Conservation (phyloP, 805 yeast genomes). For the Lachancea lanzarotensis region DNA sequence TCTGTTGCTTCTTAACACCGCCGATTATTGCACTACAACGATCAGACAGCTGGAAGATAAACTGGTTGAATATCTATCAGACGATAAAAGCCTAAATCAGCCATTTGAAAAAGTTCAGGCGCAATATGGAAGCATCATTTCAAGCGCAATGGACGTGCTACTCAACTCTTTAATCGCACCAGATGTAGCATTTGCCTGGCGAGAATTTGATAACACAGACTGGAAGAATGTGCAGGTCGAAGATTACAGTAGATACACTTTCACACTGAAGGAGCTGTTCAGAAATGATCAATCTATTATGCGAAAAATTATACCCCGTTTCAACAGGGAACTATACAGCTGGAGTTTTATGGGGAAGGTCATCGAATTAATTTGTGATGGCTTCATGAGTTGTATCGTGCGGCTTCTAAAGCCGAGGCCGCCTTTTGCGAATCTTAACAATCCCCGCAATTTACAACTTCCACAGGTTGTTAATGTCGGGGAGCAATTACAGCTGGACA, state of each 20-base stretch:
- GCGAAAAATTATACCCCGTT: slow-evolving; percentile 43
- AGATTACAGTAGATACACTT: slow-evolving; percentile 65
- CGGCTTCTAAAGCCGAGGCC: slow-evolving; percentile 57
- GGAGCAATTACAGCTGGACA: slow-evolving; percentile 75
- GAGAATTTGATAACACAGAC: slow-evolving; percentile 71
- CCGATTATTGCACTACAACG: slow-evolving; percentile 81
- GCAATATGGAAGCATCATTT: slow-evolving; percentile 50
- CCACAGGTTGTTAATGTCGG: slow-evolving; percentile 40
- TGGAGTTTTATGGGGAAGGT: slow-evolving; percentile 71
- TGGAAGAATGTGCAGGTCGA: slow-evolving; percentile 66
- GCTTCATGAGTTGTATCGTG: slow-evolving; percentile 51
- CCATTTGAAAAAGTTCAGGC: slow-evolving; percentile 52
- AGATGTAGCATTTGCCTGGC: slow-evolving; percentile 68
- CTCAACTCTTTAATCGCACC: slow-evolving; percentile 47
- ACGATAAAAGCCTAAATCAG: slow-evolving; percentile 37
- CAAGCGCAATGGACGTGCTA: slow-evolving; percentile 48
- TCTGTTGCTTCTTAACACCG: slow-evolving; percentile 74
- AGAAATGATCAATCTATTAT: slow-evolving; percentile 36
- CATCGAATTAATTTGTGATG: slow-evolving; percentile 54
- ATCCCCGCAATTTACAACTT: slow-evolving; percentile 15
- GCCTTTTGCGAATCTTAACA: slow-evolving; percentile 38
- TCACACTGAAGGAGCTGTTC: slow-evolving; percentile 47
- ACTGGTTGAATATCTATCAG: slow-evolving; percentile 38
- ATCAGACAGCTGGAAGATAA: slow-evolving; percentile 69
- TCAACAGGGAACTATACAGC: slow-evolving; percentile 63